Evolutionary conservation across 2,329 filamentous ascomycete genomes (phyloP), one percentile per base, ranked within the genome.

Genomic region (Colletotrichum sp.): DNA sequence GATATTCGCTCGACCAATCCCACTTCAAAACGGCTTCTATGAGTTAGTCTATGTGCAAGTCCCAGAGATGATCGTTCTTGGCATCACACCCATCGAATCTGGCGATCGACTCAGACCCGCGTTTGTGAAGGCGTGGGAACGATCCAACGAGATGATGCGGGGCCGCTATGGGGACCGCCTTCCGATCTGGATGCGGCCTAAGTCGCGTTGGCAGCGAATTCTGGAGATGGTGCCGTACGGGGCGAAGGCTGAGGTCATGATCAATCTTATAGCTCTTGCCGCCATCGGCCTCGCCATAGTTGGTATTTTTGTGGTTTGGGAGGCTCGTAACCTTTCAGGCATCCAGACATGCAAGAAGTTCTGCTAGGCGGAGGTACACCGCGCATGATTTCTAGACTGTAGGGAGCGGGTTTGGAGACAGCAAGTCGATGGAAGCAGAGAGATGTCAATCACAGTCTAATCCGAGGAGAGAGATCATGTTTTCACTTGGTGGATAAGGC

Each of bases 381-480:
- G n/a, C 44, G 12, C 6, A 3, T 52, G 44, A 52, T 1, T 2
- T 2, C 0, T 13, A 13, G n/a, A 52, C 12, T 21, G 10, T 3
- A 4, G 10, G 2, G 4, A 21, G n/a, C n/a, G 10, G n/a, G n/a
- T 2, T 13, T 13, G 7, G 3, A 21, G 44, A 13, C 6, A 13
- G 1, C 12, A 24, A 21, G 44, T 52, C 0, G n/a, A 21, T 52
- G n/a, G 4, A 52, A 21, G 0, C 12, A 0, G 44, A 21, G 6
- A n/a, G 18, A 49, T n/a, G 39, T 12, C 36, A 49, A n/a, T 7
- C 16, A 9, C 39, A n/a, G 18, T n/a, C 39, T n/a, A 49, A 0
- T 0, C 18, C 0, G 0, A 49, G 18, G 18, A n/a, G 0, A 52
- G 18, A 52, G 6, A 4, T 21, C n/a, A 52, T 52, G n/a, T 21